Percentiles rank a stretch among this genome's conserved stretches.
Conservation (phyloP, 176 grass and related monocot genomes). For the Oropetium thomaeum region DNA sequence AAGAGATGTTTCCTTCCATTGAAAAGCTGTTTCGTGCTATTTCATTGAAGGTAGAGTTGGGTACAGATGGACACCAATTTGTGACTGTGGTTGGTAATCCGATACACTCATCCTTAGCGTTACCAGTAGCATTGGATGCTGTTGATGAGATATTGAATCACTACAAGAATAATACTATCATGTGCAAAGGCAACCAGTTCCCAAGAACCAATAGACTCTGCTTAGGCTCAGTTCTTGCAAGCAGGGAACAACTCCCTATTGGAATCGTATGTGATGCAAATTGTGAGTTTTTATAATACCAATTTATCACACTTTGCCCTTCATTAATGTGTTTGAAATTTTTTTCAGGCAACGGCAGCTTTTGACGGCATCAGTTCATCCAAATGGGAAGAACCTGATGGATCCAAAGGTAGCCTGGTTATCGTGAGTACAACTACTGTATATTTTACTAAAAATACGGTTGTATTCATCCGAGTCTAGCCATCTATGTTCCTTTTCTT, state of each 20-base stretch:
- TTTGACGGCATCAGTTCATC: conserved; percentile 75
- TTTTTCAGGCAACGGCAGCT: conserved; percentile 65
- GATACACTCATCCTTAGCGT: conserved; percentile 70
- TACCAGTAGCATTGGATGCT: conserved; percentile 83
- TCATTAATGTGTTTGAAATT: conserved; percentile 28
- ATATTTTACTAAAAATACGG: not conserved
- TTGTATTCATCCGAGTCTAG: not conserved
- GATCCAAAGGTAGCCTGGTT: conserved; percentile 73
- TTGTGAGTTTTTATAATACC: conserved; percentile 19
- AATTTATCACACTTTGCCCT: conserved; percentile 5
- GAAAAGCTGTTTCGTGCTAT: conserved; percentile 62
- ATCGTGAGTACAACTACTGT: not conserved
- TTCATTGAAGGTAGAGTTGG: conserved; percentile 60
- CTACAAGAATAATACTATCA: conserved; percentile 44
- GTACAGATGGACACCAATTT: conserved; percentile 46
- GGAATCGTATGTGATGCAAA: conserved; percentile 67
- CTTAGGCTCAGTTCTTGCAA: conserved; percentile 75
- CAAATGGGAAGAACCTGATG: conserved; percentile 99
- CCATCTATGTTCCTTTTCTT: not conserved
- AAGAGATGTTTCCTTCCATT: conserved; percentile 57
- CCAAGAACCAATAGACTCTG: conserved; percentile 64
- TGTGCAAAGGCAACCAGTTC: conserved; percentile 47
- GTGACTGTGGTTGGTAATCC: conserved; percentile 59
- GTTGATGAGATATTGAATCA: conserved; percentile 77
- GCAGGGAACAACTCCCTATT: conserved; percentile 77